Evolutionary conservation across 345 rosid genomes (phyloP).

Genomic region (Sonneratia caseolaris): DNA sequence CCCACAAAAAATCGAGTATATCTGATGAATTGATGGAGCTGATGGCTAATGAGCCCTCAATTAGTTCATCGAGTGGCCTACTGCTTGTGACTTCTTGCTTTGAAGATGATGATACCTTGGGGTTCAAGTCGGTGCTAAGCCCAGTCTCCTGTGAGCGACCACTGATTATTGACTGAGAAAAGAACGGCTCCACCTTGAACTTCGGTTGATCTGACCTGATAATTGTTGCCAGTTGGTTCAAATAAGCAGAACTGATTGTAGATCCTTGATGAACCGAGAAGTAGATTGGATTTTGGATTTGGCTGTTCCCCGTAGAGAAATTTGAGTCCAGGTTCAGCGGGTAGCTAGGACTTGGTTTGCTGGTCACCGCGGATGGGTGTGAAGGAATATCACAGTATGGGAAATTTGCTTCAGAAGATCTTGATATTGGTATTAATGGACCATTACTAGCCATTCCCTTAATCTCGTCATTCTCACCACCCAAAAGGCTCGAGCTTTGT

Average conservation of each 20-base stretch:
- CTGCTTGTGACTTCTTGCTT: conserved; percentile 22
- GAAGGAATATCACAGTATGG: neutral
- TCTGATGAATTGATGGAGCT: neutral
- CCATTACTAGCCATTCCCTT: conserved; percentile 12
- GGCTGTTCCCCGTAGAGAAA: neutral
- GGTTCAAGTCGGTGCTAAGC: conserved; percentile 44
- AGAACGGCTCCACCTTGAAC: neutral
- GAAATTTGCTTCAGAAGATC: neutral
- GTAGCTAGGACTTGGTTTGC: neutral
- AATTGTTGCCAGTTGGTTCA: neutral
- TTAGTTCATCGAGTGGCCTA: conserved; percentile 1
- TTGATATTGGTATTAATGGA: neutral
- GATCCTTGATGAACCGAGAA: neutral
- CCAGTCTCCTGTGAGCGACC: conserved; percentile 51
- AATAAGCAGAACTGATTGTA: neutral
- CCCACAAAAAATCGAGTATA: conserved; percentile 3
- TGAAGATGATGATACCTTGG: conserved; percentile 41
- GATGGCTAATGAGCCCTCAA: neutral
- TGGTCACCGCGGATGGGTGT: neutral
- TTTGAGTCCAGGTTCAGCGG: neutral
- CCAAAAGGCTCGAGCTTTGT: conserved; percentile 18
- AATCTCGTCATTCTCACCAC: conserved; percentile 17
- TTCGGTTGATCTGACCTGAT: neutral
- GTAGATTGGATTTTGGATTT: neutral
- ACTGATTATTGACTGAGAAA: conserved; percentile 24